Evolutionary conservation across 179 eudicot genomes (phyloP).

Genomic region (Pouteria campechiana): DNA sequence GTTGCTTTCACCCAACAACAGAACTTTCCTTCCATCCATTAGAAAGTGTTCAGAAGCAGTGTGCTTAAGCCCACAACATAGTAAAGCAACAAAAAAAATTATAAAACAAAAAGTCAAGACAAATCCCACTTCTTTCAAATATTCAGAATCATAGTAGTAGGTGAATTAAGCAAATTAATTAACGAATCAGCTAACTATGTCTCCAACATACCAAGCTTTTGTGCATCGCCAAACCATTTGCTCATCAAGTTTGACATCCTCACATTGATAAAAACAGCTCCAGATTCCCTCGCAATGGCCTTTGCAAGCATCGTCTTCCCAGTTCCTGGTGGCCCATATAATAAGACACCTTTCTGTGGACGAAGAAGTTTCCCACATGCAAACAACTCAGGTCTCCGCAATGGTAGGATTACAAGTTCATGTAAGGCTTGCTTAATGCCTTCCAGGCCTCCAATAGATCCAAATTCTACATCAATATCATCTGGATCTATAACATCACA

Average conservation of each 20-base stretch:
- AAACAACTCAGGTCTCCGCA: constrained; percentile 76
- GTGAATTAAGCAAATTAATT: background rate
- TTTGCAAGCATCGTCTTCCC: constrained; percentile 98
- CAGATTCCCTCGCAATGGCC: constrained; percentile 97
- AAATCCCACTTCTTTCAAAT: too few species aligned
- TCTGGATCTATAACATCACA: constrained; percentile 79
- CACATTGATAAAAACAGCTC: constrained; percentile 90
- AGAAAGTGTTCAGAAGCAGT: too few species aligned
- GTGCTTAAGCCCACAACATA: too few species aligned
- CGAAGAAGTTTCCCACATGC: constrained; percentile 76
- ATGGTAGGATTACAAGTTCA: constrained; percentile 84
- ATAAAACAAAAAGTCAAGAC: too few species aligned
- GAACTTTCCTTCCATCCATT: too few species aligned
- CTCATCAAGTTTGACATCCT: constrained; percentile 86
- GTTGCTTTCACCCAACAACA: too few species aligned
- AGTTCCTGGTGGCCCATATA: constrained; percentile 96
- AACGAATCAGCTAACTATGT: background rate
- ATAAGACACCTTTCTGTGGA: constrained; percentile 83
- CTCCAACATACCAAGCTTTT: constrained; percentile 66
- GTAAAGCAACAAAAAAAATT: too few species aligned
- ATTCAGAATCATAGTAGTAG: too few species aligned
- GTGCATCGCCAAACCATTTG: constrained; percentile 98
- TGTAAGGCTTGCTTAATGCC: constrained; percentile 59
- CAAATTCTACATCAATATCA: constrained; percentile 67
- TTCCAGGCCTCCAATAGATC: constrained; percentile 76